Evolutionary conservation across 108 stramenopile genomes (phyloP), one percentile per base, ranked within the genome.

Genomic region (Skeletonema marinoi): DNA sequence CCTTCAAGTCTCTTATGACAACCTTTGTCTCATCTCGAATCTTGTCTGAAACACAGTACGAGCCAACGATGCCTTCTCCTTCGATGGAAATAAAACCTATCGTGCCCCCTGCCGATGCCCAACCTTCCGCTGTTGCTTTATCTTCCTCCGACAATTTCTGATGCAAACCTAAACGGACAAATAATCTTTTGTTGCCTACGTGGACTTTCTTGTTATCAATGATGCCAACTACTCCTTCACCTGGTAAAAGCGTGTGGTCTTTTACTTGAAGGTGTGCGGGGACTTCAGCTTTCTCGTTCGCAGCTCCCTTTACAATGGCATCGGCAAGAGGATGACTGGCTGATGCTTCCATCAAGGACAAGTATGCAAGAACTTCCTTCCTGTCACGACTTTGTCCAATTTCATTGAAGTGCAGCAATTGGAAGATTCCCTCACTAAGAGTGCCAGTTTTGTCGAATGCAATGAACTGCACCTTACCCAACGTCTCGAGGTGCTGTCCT

Each of bases 361-460:
- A 72, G 54, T 80, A 80, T 42, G 77, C 68, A 1, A 92, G 62
- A 13, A 85, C 69, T 65, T 88, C 81, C 39, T 81, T 54, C 4
- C 89, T 77, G 35, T 63, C 62, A 48, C 58, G 29, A 3, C 66
- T 63, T 6, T 50, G n/a, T 13, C 76, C 69, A 58, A 82, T 70
- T 10, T 78, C 68, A 39, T 74, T 63, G 41, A 93, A 78, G 30
- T 89, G 75, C 13, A 93, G 70, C 44, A 93, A 35, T 29, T 80
- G 72, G 78, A 90, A 93, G 10, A 86, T 65, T 3, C 93, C 93
- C 31, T 88, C 68, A 5, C 88, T 89, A 9, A 94, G 78, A 21
- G 93, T 94, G 4, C 89, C 93, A 4, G 93, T 94, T 73, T 94
- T 94, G 77, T 94, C 93, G 38, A 90, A 89, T 11, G 79, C 79